Conservation (phyloP, 345 rosid species). For the Lumnitzera racemosa region DNA sequence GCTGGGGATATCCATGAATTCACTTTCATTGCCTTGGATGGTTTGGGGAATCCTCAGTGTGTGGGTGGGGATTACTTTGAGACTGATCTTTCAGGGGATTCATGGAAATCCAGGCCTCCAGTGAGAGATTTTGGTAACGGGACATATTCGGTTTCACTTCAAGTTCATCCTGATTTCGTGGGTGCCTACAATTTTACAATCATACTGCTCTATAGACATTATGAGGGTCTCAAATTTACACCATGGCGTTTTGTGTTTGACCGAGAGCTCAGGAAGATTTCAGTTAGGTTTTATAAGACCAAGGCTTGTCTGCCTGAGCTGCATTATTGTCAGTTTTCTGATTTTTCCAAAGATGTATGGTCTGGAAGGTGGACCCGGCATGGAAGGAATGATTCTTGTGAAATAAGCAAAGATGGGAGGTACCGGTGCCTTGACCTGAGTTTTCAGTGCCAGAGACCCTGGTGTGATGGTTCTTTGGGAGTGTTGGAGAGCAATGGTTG, state of each 20-base stretch:
- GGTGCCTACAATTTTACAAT: conserved; percentile 69
- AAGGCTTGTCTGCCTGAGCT: conserved; percentile 38
- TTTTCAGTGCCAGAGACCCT: conserved; percentile 64
- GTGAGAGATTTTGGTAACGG: conserved; percentile 81
- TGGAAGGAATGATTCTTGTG: conserved; percentile 55
- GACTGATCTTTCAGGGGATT: conserved; percentile 74
- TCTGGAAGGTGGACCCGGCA: conserved; percentile 89
- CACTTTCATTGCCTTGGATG: conserved; percentile 54
- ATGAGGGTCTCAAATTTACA: conserved; percentile 64
- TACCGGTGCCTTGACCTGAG: conserved; percentile 57
- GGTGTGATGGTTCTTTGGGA: conserved; percentile 82
- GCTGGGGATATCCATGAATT: conserved; percentile 65
- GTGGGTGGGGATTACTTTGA: conserved; percentile 89
- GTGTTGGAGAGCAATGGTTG: conserved; percentile 88
- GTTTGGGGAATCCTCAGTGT: conserved; percentile 42
- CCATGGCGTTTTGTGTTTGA: conserved; percentile 57
- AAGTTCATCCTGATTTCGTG: conserved; percentile 82
- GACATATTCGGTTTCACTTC: conserved; percentile 58
- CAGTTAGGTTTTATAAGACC: conserved; percentile 34
- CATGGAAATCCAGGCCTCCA: conserved; percentile 81
- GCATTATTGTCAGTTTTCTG: conserved; percentile 40
- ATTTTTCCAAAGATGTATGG: conserved; percentile 68
- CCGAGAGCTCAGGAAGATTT: conserved; percentile 37
- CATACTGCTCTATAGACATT: conserved; percentile 67
- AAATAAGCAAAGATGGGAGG: conserved; percentile 65